phyloP scores from a whole-genome alignment of 2,329 filamentous ascomycete genomes.

The Incumbomyces lentus region DNA sequence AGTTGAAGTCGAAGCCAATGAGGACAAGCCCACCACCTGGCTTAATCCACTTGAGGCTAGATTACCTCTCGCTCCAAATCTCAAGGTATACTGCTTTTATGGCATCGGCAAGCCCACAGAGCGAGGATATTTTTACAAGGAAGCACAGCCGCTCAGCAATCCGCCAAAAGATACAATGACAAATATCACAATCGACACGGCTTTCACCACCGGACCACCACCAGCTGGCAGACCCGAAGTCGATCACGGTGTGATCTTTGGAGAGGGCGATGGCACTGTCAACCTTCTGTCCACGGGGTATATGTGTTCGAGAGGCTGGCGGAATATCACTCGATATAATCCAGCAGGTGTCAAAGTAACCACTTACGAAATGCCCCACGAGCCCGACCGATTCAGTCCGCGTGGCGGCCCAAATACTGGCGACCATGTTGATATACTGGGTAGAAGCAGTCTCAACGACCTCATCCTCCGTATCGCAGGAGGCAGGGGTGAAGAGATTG shows the following conservation, averaged over 20 bases:
- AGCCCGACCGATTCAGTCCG: constrained; percentile 84
- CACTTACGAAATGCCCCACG: constrained; percentile 91
- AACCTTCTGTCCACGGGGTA: constrained; percentile 86
- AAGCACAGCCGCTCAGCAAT: constrained; percentile 30
- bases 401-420: constrained; percentile 62
- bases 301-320: constrained; percentile 95
- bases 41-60: constrained; percentile 90
- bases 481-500: constrained; percentile 69
- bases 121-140: constrained; percentile 80
- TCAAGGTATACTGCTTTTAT: constrained; percentile 98
- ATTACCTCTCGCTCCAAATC: constrained; percentile 71
- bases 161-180: constrained; percentile 40
- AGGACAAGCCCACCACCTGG: constrained; percentile 72
- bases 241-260: constrained; percentile 88
- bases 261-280: constrained; percentile 92
- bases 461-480: constrained; percentile 77
- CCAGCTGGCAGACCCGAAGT: constrained; percentile 21
- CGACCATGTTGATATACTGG: constrained; percentile 94
- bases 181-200: constrained; percentile 65
- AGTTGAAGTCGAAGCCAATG: constrained; percentile 71
- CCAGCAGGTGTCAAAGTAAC: constrained; percentile 71
- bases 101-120: constrained; percentile 88
- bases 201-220: constrained; percentile 37
- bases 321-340: constrained; percentile 76
- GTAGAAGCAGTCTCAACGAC: constrained; percentile 80